phyloP scores from a whole-genome alignment of 768 basidiomycete genomes.

The Trametes meyenii region DNA sequence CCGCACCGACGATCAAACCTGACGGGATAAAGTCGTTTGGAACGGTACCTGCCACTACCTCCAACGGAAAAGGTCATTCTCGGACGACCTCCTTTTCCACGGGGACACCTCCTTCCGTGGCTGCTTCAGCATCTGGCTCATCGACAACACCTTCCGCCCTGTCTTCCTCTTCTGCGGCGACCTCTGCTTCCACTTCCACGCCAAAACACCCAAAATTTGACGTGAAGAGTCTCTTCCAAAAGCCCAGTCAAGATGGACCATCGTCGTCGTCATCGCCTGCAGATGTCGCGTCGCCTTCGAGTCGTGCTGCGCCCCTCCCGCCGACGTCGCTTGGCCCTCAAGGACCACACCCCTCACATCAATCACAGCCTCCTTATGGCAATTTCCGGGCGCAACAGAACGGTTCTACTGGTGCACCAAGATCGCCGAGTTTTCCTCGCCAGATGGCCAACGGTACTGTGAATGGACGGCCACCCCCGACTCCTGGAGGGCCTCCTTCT shows the following conservation, averaged over 20 bases:
- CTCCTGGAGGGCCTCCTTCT: conserved; percentile 14
- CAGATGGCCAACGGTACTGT: conserved; percentile 62
- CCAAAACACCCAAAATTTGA: conserved; percentile 46
- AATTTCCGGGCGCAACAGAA: conserved; percentile 49
- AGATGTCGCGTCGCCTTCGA: conserved; percentile 60
- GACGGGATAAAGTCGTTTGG: conserved; percentile 84
- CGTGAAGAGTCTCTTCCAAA: conserved; percentile 66
- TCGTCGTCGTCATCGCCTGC: conserved; percentile 39
- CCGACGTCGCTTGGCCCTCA: conserved; percentile 41
- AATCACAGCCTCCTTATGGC: conserved; percentile 41
- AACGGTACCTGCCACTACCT: conserved; percentile 59
- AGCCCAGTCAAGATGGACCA: conserved; percentile 33
- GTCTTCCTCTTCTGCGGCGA: conserved; percentile 22
- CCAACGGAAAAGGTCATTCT: conserved; percentile 56
- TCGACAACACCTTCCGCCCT: conserved; percentile 34
- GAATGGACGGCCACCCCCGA: conserved; percentile 43
- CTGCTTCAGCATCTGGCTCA: conserved; percentile 35
- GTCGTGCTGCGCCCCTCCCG: conserved; percentile 54
- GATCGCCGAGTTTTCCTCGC: conserved; percentile 69
- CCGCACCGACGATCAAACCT: conserved; percentile 61
- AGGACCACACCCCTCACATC: conserved; percentile 32
- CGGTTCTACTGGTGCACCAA: conserved; percentile 42
- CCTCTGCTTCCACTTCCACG: conserved; percentile 39
- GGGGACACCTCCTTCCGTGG: conserved; percentile 28
- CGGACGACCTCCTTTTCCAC: conserved; percentile 42